Evolutionary conservation across 2,329 filamentous ascomycete genomes (phyloP).

Genomic region (Lasiodiplodia citricola): DNA sequence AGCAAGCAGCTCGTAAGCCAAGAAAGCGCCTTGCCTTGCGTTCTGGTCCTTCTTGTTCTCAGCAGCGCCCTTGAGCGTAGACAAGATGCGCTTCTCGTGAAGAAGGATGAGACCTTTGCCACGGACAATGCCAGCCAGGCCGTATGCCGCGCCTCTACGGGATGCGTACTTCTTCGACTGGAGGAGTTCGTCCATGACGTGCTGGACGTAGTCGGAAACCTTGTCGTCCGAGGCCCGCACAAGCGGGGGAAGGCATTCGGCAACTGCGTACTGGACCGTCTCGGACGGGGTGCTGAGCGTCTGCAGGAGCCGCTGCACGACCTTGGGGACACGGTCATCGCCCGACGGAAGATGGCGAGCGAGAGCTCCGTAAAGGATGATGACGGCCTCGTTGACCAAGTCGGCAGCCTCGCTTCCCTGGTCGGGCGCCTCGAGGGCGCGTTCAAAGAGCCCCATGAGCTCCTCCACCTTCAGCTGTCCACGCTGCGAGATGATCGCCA

Average conservation of each 20-base stretch:
- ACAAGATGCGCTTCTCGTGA: slow-evolving; percentile 84
- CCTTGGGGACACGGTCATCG: slow-evolving; percentile 85
- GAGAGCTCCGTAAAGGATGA: slow-evolving; percentile 94
- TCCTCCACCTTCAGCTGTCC: slow-evolving; percentile 84
- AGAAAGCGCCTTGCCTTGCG: slow-evolving; percentile 83
- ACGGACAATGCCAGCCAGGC: slow-evolving; percentile 84
- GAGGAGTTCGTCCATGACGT: slow-evolving; percentile 81
- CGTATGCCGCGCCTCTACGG: slow-evolving; percentile 92
- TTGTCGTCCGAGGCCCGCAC: slow-evolving; percentile 80
- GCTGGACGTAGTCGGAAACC: slow-evolving; percentile 77
- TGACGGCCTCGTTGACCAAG: slow-evolving; percentile 93
- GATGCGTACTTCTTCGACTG: slow-evolving; percentile 90
- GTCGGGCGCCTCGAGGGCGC: slow-evolving; percentile 82
- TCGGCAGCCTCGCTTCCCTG: slow-evolving; percentile 82
- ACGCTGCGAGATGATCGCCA: slow-evolving; percentile 77
- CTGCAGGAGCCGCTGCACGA: slow-evolving; percentile 82
- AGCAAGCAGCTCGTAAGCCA: slow-evolving; percentile 90
- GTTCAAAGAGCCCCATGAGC: slow-evolving; percentile 91
- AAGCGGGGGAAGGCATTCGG: slow-evolving; percentile 91
- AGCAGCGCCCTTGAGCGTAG: slow-evolving; percentile 77
- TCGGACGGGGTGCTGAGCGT: slow-evolving; percentile 95
- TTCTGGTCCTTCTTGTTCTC: slow-evolving; percentile 95
- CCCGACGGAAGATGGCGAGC: slow-evolving; percentile 83
- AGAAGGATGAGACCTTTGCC: slow-evolving; percentile 85
- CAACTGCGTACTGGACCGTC: slow-evolving; percentile 94